Base-by-base conservation (phyloP, 2,329 filamentous ascomycete species). In the Aureobasidium sp. region DNA sequence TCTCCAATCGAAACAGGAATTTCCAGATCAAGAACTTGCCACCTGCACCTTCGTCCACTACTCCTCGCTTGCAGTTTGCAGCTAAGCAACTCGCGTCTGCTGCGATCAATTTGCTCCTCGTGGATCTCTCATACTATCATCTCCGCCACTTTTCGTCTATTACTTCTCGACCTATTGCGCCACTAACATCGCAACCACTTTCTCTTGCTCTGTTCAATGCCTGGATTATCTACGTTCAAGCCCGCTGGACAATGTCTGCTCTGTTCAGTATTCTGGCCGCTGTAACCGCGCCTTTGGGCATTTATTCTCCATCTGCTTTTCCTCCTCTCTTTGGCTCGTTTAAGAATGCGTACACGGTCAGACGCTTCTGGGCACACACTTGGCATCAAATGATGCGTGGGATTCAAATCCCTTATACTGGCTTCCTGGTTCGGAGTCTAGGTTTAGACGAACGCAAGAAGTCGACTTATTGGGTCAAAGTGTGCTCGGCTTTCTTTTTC, bases 181-280 rank as follows among this genome's bases (percentile, higher is more conserved):
- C 9, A 2, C 23, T 55, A 1, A 41, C 37, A 3, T 17, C 36
- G 1, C 51, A 41, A 20, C 51, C 51, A 13, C 12, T 41, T 15
- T 37, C 37, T 8, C 15, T 42, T 1, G 51, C 51, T 13, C 37
- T 55, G 23, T 5, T 32, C 5, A 41, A 41, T 26, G 51, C 51
- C 51, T 55, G 51, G 51, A 13, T 42, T 15, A 55, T 55, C 51
- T 55, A 55, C 37, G 23, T 55, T 8, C 51, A 55, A 55, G 51
- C 51, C 23, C 51, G 51, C 37, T 42, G 36, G 51, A 55, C 36
- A 29, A 41, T 55, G 36, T 12, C 20, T 6, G 36, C 51, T 1
- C 23, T 29, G 23, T n/a, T 42, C 26, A 29, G 13, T 17, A 0
- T 55, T 1, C 17, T 55, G 6, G 36, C 51, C 7, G 36, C 26